Base-by-base conservation (phyloP, 768 basidiomycete genomes). In the Amanita pallidorosea region DNA sequence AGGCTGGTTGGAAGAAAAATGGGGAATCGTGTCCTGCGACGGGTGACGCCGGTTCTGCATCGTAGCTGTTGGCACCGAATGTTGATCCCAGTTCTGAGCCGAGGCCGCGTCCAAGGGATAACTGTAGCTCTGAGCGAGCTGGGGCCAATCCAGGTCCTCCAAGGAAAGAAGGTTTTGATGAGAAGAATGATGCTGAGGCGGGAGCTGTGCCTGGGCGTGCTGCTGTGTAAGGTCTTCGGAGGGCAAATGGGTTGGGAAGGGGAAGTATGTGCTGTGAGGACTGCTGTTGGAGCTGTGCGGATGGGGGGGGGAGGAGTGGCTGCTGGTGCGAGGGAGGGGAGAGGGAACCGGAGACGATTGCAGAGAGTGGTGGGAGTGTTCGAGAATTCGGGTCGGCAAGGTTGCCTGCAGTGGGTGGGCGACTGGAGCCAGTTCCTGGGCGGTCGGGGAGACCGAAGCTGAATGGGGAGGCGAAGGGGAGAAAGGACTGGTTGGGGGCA, bases 291-390 rank as follows among this genome's bases (percentile, higher is more conserved):
- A 47, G 52, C 52, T 53, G 52, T 31, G 44, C 27, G 40, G 52
- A 53, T 46, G 45, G 43, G 37, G 56, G 60, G 64, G 58, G 49
- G 60, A 63, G 41, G 67, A 69, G 62, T 60, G 63, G 64, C 61
- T 64, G 70, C 57, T 69, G 70, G 53, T 63, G 63, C 50, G 63
- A 56, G 57, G 64, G 59, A 62, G 68, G 59, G 70, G 73, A 58
- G 80, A 82, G 70, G 64, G 81, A 71, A 62, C 80, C 71, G 82
- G 83, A 74, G 83, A 87, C 74, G 81, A 86, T 74, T 67, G 79
- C 72, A 70, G 80, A 63, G 83, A 85, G 79, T 51, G 83, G 81
- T 56, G 83, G 82, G 80, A 85, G 81, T 43, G 77, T 71, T 63
- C 67, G 60, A 52, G 62, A 54, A 59, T 58, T 54, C 52, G 67